These are phyloP conservation scores for Ceratonia siliqua DNA, from an alignment of 306 rosid species.

Conservation along the genomic window DNA sequence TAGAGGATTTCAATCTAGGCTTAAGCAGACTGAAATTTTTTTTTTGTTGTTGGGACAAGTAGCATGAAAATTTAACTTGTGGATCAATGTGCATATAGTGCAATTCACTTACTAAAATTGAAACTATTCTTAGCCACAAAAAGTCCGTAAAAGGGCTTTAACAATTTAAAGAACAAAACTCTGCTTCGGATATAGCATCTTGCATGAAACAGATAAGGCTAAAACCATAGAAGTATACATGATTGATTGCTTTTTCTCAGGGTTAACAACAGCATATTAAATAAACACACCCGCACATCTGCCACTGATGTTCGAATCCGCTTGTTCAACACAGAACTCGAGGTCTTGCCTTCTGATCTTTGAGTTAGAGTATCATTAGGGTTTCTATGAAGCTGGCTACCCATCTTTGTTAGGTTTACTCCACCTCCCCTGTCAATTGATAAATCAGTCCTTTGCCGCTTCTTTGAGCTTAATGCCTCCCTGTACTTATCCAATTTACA, in stretches of 20 bases:
- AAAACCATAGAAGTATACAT: not conserved
- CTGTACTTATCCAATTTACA: conserved; percentile 68
- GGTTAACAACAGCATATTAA: not conserved
- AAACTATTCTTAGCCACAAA: not conserved
- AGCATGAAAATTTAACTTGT: conserved; percentile 14
- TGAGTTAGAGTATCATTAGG: conserved; percentile 54
- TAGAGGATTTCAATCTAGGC: conserved; percentile 27
- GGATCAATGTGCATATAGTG: not conserved
- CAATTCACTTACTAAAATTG: conserved; percentile 17
- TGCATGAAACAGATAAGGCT: not conserved
- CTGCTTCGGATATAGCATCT: not conserved
- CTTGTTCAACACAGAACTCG: conserved; percentile 62
- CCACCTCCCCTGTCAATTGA: conserved; percentile 65
- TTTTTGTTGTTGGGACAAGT: conserved; percentile 1
- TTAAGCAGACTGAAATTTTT: conserved; percentile 9
- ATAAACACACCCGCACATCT: conserved; percentile 64
- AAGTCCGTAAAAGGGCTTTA: not conserved
- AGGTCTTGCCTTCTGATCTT: conserved; percentile 59
- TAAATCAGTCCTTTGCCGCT: conserved; percentile 63
- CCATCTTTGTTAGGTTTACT: conserved; percentile 53
- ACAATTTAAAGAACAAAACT: conserved; percentile 17
- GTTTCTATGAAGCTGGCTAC: conserved; percentile 62
- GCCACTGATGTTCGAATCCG: conserved; percentile 61
- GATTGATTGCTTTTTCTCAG: not conserved
- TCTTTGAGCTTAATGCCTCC: conserved; percentile 69